phyloP scores from a whole-genome alignment of 495 filamentous ascomycete genomes.

The Monascus purpureus region DNA sequence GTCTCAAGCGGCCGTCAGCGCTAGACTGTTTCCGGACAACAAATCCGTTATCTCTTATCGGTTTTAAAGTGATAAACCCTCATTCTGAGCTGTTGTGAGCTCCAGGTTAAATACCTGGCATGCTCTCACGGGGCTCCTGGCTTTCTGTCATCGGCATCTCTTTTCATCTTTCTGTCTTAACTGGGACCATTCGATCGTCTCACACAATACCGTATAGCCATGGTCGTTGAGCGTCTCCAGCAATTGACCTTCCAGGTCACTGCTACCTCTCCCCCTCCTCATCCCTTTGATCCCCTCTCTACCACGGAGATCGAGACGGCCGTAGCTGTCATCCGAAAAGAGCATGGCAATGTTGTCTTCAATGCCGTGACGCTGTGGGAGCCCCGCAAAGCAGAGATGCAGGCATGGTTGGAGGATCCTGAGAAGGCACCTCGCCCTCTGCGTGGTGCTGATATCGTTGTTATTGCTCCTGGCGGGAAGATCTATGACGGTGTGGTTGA shows the following conservation, averaged over 20 bases:
- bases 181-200: neutral
- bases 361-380: slow-evolving; percentile 85
- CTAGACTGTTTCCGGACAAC: slow-evolving; percentile 13
- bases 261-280: slow-evolving; percentile 39
- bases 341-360: slow-evolving; percentile 62
- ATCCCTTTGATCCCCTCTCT: slow-evolving; percentile 79
- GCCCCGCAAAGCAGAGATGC: slow-evolving; percentile 79
- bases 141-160: neutral
- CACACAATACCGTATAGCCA: slow-evolving; percentile 10
- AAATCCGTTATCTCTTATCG: slow-evolving; percentile 15
- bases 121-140: neutral
- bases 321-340: slow-evolving; percentile 53
- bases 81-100: too few relatives aligned
- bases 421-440: slow-evolving; percentile 46
- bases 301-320: slow-evolving; percentile 63
- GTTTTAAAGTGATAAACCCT: too few relatives aligned
- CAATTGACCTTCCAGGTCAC: slow-evolving; percentile 53
- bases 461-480: slow-evolving; percentile 65
- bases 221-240: slow-evolving; percentile 57
- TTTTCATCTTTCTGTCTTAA: neutral
- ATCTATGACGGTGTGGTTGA: slow-evolving; percentile 82
- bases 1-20: neutral
- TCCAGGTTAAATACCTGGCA: neutral
- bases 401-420: slow-evolving; percentile 60
- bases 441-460: slow-evolving; percentile 72